These are phyloP conservation scores for Craspedostauros australis DNA, from an alignment of 108 stramenopile species.

Conservation along the genomic window DNA sequence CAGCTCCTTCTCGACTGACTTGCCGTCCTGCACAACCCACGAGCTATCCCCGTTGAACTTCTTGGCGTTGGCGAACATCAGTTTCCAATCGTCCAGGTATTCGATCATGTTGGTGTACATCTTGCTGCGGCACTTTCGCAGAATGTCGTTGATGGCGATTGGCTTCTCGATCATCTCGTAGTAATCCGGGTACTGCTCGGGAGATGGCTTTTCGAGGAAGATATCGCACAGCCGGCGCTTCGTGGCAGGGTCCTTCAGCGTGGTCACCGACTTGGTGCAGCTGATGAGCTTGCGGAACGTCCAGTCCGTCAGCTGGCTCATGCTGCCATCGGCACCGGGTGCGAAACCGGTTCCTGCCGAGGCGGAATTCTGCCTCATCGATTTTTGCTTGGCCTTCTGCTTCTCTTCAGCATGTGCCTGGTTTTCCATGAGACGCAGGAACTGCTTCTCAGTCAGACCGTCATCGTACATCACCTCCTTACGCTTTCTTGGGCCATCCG, in stretches of 20 bases:
- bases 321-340: conserved; percentile 5
- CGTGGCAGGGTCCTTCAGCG: conserved; percentile 70
- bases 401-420: conserved; percentile 47
- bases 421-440: conserved; percentile 83
- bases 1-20: conserved; percentile 60
- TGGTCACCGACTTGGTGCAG: conserved; percentile 65
- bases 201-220: conserved; percentile 82
- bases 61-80: conserved; percentile 69
- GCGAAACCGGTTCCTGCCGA: conserved; percentile 29
- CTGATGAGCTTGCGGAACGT: conserved; percentile 69
- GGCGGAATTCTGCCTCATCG: conserved; percentile 21
- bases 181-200: conserved; percentile 78
- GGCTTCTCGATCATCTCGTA: conserved; percentile 75
- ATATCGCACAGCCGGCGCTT: conserved; percentile 74
- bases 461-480: conserved; percentile 87
- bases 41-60: conserved; percentile 81
- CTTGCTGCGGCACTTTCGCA: conserved; percentile 70
- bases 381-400: conserved; percentile 34
- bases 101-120: conserved; percentile 53
- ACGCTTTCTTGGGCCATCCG: conserved; percentile 39
- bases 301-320: conserved; percentile 50
- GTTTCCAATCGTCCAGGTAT: conserved; percentile 74
- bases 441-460: conserved; percentile 91
- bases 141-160: conserved; percentile 85
- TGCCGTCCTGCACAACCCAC: conserved; percentile 71